Conservation (phyloP, 257 asterid genomes). For the Solanum pinnatisectum region DNA sequence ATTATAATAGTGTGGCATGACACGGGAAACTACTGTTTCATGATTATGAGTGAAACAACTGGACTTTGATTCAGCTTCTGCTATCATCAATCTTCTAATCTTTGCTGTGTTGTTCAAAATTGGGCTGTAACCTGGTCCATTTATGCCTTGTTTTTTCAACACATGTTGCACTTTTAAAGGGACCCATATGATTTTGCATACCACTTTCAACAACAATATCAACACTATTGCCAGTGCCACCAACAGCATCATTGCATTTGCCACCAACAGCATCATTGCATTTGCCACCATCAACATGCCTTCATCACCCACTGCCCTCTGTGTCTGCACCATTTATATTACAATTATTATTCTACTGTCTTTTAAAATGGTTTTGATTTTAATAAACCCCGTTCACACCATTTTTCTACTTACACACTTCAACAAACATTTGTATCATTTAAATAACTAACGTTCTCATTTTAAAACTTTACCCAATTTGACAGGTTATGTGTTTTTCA, state of each 20-base stretch:
- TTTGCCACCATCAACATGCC: background rate
- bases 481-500: background rate
- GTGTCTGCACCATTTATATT: background rate
- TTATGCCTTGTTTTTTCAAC: constrained; percentile 29
- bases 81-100: constrained; percentile 23
- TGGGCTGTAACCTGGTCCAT: constrained; percentile 31
- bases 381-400: background rate
- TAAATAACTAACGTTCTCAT: background rate
- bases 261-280: background rate
- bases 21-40: constrained; percentile 21
- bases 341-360: background rate
- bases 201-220: background rate
- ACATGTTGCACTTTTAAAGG: constrained; percentile 12
- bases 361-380: background rate
- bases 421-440: background rate
- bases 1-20: constrained; percentile 29
- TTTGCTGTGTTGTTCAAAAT: constrained; percentile 28
- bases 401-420: background rate
- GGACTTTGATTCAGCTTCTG: constrained; percentile 25
- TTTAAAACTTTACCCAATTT: background rate
- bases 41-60: constrained; percentile 9
- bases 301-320: background rate
- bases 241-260: background rate
- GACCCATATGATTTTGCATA: background rate
- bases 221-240: background rate